Evolutionary conservation across 1,284 basidiomycete genomes (phyloP).

Genomic region (Puccinia novopanici): DNA sequence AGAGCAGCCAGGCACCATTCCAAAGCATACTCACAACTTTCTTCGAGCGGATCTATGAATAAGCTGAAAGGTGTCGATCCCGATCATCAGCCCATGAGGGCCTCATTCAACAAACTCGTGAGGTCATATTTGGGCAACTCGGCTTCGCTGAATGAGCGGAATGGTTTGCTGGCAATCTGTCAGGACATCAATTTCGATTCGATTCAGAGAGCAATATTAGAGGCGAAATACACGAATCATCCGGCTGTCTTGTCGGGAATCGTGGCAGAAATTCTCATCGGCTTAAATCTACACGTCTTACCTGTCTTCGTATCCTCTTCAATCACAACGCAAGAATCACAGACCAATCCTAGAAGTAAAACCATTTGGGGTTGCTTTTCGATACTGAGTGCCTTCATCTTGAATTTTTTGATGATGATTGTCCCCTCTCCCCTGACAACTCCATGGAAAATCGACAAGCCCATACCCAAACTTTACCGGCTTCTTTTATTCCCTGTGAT

Average conservation of each 20-base stretch:
- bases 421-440: slow-evolving; percentile 23
- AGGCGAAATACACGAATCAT: slow-evolving; percentile 43
- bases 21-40: slow-evolving; percentile 17
- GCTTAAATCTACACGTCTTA: slow-evolving; percentile 40
- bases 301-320: slow-evolving; percentile 11
- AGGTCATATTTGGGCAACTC: slow-evolving; percentile 20
- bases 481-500: slow-evolving; percentile 33
- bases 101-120: slow-evolving; percentile 19
- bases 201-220: slow-evolving; percentile 35
- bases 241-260: slow-evolving; percentile 39
- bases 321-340: background rate
- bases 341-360: slow-evolving; percentile 1
- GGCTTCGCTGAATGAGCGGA: background rate
- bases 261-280: slow-evolving; percentile 31
- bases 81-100: slow-evolving; percentile 28
- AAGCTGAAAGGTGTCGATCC: slow-evolving; percentile 30
- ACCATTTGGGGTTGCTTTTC: slow-evolving; percentile 23
- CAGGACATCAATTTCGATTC: slow-evolving; percentile 21
- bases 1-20: slow-evolving; percentile 6
- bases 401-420: slow-evolving; percentile 32
- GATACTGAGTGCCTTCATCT: slow-evolving; percentile 26
- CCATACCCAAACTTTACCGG: slow-evolving; percentile 24
- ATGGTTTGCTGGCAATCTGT: slow-evolving; percentile 27
- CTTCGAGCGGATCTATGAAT: slow-evolving; percentile 3
- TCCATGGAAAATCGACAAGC: background rate